Evolutionary conservation across 345 rosid genomes (phyloP), one percentile per base, ranked within the genome.

Genomic region (Carallia brachiata): DNA sequence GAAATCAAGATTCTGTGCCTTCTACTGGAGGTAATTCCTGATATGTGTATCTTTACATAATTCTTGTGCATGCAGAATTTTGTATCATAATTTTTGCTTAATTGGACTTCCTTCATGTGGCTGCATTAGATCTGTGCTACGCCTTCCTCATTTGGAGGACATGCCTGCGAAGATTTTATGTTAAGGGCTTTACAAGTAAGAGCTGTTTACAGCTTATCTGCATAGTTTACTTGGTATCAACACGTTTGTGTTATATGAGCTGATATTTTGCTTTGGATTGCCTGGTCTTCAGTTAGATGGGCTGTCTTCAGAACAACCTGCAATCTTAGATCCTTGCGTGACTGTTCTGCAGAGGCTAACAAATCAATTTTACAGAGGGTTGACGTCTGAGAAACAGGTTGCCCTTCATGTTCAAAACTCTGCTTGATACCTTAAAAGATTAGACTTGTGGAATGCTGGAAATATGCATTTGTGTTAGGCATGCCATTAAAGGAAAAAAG

Each of bases 1-100:
- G 99, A 90, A 77, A 81, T 88, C 70, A 73, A 83, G 74, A 84
- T 89, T 65, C 71, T 95, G 66, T 92, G 97, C 82, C 80, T 89
- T 82, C 81, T 95, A 75, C 78, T 95, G 85, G 97, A 92, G 90
- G 97, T 95, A 75, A 62, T 54, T 54, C 19, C 44, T 62, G n/a
- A 39, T 61, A 65, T 75, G 32, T 63, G 36, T 48, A 23, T 28
- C 39, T 61, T 36, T 66, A 52, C 16, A 36, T 6, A 55, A 36
- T 36, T 58, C 66, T 54, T 50, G 44, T 36, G 30, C 69, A 2
- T n/a, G 18, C 28, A 47, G 36, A 32, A 52, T 62, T 76, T 61
- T 50, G 4, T 15, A 44, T 69, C 62, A 64, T 37, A 50, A 23
- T 36, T 40, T 63, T 61, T 36, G 27, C 71, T 72, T 75, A 30